These are phyloP conservation scores for Pseudogymnoascus sp. DNA, from an alignment of 2,329 filamentous ascomycete species.

Conservation along the genomic window DNA sequence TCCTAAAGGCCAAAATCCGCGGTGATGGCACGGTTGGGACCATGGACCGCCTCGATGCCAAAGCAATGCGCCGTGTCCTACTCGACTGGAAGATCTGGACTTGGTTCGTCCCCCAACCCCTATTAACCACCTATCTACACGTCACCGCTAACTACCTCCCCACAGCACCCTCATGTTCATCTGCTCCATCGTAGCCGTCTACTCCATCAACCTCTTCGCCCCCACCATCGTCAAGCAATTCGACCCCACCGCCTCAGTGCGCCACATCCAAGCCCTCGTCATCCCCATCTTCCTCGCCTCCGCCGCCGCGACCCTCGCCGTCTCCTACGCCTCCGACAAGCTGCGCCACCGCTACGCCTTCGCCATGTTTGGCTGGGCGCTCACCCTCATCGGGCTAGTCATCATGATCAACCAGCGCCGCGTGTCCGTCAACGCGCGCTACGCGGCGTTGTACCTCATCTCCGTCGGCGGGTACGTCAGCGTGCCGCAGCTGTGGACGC, in stretches of 20 bases:
- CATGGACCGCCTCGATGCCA: constrained; percentile 27
- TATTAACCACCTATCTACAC: constrained; percentile 44
- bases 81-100: constrained; percentile 35
- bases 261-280: constrained; percentile 42
- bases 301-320: constrained; percentile 26
- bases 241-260: constrained; percentile 58
- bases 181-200: constrained; percentile 44
- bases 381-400: constrained; percentile 28
- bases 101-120: constrained; percentile 33
- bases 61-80: constrained; percentile 14
- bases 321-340: constrained; percentile 29
- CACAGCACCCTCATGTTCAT: constrained; percentile 32
- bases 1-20: constrained; percentile 26
- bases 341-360: constrained; percentile 30
- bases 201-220: constrained; percentile 40
- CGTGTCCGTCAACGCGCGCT: constrained; percentile 11
- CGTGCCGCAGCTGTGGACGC: constrained; percentile 55
- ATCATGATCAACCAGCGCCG: constrained; percentile 27
- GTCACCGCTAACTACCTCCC: constrained; percentile 49
- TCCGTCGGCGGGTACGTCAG: constrained; percentile 52
- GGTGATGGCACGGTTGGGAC: constrained; percentile 52
- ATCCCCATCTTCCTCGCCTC: constrained; percentile 33
- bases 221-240: constrained; percentile 57
- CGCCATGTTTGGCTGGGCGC: constrained; percentile 23
- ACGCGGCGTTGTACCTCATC: constrained; percentile 49